Evolutionary conservation across 2,329 filamentous ascomycete species (phyloP), one percentile per base, ranked within the genome.

Genomic region (Colletotrichum eremochloae): DNA sequence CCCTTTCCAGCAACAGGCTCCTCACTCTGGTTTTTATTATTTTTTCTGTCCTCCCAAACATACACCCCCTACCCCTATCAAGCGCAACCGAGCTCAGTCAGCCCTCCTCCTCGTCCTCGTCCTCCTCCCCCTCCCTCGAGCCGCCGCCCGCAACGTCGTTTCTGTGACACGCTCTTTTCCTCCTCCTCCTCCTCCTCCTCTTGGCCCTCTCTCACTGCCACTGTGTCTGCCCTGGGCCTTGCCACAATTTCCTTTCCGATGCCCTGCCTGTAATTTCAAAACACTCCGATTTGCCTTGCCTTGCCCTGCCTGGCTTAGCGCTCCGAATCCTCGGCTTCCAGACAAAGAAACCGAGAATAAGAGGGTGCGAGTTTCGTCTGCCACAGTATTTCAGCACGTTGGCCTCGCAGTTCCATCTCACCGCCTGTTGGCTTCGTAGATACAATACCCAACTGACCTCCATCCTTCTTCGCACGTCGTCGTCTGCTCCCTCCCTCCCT

Each of bases 381-480:
- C 33, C 69, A 72, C 69, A 72, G 69, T 72, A 72, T 48, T 48
- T 15, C 44, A 24, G 42, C 69, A 72, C 69, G 69, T 72, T 72
- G 69, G 66, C 60, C 20, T 61, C 38, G 44, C 66, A 53, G 69
- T 69, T 66, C 60, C 60, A 56, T 64, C 56, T 40, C 58, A 69
- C 69, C 65, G 69, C 65, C 69, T 48, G 46, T 15, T 53, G 46
- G 66, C 69, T 55, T 53, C 53, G 33, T 38, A 63, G 66, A 69
- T 68, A 72, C 69, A 69, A 63, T 40, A 5, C 58, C 20, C 60
- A 42, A 31, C 44, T 40, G 31, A 42, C 60, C 69, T 69, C 69
- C 65, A 61, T 69, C 60, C 60, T 60, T 72, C 69, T 72, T 72
- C 69, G 69, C 69, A 72, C 69, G 69, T 72, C 69, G 69, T 55